Conservation (phyloP, 192 early-diverging fungal species). For the Podila epicladia region DNA sequence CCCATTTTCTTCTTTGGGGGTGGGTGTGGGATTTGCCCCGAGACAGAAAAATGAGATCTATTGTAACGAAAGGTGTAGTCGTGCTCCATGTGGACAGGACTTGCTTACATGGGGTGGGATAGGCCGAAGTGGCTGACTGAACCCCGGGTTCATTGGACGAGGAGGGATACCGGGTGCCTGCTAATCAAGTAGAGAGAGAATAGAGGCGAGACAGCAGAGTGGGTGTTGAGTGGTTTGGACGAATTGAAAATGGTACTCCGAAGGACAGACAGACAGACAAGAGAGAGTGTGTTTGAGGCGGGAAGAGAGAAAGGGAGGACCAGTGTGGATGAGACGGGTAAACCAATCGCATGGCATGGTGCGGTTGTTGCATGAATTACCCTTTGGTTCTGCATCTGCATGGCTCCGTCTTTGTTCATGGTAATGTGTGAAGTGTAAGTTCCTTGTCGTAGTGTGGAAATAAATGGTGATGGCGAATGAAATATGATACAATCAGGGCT, state of each 20-base stretch:
- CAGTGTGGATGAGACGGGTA: no score
- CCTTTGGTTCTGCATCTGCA: background rate
- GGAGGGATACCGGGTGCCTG: conserved; percentile 5
- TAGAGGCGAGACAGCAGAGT: background rate
- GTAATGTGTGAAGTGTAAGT: background rate
- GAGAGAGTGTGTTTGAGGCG: no score
- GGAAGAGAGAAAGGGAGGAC: no score
- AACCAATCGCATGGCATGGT: no score
- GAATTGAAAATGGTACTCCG: background rate
- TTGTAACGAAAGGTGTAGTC: background rate
- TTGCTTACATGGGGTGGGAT: conserved; percentile 39
- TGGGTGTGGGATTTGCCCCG: background rate
- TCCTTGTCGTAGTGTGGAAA: background rate
- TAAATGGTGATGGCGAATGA: background rate
- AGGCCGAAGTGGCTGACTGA: conserved; percentile 26
- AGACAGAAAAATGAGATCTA: background rate
- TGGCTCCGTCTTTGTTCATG: background rate
- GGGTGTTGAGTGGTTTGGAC: background rate
- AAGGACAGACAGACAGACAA: no score
- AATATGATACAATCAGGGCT: background rate
- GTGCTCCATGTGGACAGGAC: background rate
- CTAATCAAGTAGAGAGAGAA: background rate
- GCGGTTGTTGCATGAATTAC: background rate
- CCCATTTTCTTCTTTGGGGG: background rate
- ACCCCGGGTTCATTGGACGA: conserved; percentile 29